Evolutionary conservation across 768 basidiomycete genomes (phyloP), one percentile per base, ranked within the genome.

Genomic region (Pisolithus sp.): DNA sequence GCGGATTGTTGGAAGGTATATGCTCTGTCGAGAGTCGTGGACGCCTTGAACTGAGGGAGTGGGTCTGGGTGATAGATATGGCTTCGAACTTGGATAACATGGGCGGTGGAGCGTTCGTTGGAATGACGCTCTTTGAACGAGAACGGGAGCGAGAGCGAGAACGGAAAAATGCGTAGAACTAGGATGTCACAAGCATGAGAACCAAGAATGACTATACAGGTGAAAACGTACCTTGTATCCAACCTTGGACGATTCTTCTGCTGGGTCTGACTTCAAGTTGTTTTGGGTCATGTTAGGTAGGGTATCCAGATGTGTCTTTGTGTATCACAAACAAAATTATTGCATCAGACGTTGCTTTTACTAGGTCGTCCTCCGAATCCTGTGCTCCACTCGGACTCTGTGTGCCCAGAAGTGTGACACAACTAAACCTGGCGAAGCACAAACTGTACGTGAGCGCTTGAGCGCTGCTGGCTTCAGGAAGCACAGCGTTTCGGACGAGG

Each of bases 161-260:
- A 62, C 80, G 77, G 37, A 68, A 70, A 68, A 87, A 85, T 24
- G 73, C 76, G 59, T 78, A 82, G 60, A 88, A 68, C 85, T 87
- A 45, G 48, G 47, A 4, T 4, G 38, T 6, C 18, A 42, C 7
- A 37, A 2, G n/a, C 31, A 46, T 39, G 17, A 50, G 39, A 53
- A 28, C 4, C 18, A 2, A 15, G 30, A 17, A 3, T 12, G 15
- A 36, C 12, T 3, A 28, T 9, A 2, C 5, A 20, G 47, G 10
- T 20, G 46, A 48, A 36, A 62, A 71, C n/a, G 40, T 45, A 77
- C 80, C 62, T 70, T 76, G 65, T 73, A 79, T 55, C 79, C 76
- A 18, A 71, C 72, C 73, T 57, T 64, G 49, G 57, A 40, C 23
- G 46, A 28, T 24, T 43, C 34, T 31, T 43, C 34, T 31, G 28